phyloP scores from a whole-genome alignment of 495 filamentous ascomycete species.

The Penicillium riverlandense region DNA sequence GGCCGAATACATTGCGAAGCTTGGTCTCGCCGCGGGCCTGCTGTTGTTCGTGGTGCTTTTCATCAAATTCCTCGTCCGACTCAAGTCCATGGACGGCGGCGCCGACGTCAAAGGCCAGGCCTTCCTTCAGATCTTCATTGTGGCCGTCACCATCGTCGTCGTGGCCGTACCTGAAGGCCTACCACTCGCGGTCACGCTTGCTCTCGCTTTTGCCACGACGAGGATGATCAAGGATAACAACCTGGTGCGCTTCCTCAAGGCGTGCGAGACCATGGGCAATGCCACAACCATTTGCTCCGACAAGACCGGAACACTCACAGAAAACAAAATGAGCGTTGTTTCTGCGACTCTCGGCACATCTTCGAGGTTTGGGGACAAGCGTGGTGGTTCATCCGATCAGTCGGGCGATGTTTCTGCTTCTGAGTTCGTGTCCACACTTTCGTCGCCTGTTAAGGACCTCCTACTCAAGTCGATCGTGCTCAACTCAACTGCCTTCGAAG shows the following conservation, averaged over 20 bases:
- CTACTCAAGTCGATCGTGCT: conserved; percentile 69
- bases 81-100: conserved; percentile 44
- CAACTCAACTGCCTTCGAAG: conserved; percentile 88
- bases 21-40: conserved; percentile 75
- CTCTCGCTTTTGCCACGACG: conserved; percentile 89
- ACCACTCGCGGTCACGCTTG: conserved; percentile 86
- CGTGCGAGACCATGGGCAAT: conserved; percentile 99
- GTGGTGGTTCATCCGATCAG: conserved; percentile 12
- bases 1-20: conserved; percentile 89
- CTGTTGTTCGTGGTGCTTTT: conserved; percentile 87
- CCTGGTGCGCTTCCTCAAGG: conserved; percentile 79
- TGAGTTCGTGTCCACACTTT: conserved; percentile 55
- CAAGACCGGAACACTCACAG: conserved; percentile 92
- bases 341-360: conserved; percentile 66
- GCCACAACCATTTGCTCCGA: conserved; percentile 94
- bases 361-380: conserved; percentile 60
- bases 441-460: conserved; percentile 50
- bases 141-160: conserved; percentile 90
- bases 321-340: conserved; percentile 88
- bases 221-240: conserved; percentile 96
- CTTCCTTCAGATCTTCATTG: conserved; percentile 90
- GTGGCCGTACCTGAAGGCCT: conserved; percentile 93
- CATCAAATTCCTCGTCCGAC: conserved; percentile 73
- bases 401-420: conserved; percentile 40
- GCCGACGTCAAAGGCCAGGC: conserved; percentile 74